phyloP scores from a whole-genome alignment of 352 stramenopile genomes.

The Pythium rhizo-oryzae region DNA sequence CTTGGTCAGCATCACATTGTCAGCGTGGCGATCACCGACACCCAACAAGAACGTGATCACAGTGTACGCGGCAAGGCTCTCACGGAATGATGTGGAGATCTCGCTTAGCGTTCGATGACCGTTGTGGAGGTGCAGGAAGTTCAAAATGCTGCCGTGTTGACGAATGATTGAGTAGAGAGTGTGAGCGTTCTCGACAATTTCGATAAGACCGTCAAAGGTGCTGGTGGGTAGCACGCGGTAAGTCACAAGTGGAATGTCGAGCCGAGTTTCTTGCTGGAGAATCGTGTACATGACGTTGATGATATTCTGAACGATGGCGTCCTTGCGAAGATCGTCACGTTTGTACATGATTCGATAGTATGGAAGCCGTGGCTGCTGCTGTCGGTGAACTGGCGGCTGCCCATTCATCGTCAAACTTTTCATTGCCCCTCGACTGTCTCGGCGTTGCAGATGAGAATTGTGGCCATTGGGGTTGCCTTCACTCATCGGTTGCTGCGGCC shows the following conservation, averaged over 20 bases:
- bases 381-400: constrained; percentile 4
- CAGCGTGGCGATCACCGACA: constrained; percentile 98
- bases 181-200: constrained; percentile 88
- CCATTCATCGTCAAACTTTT: background rate
- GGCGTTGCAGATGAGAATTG: constrained; percentile 16
- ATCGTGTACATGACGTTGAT: constrained; percentile 91
- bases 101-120: constrained; percentile 84
- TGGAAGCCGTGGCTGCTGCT: constrained; percentile 31
- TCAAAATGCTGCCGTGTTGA: constrained; percentile 81
- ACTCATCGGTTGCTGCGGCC: constrained; percentile 6
- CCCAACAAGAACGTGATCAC: constrained; percentile 99
- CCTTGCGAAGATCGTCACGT: constrained; percentile 83
- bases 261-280: constrained; percentile 78
- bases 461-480: constrained; percentile 40
- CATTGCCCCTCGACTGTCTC: background rate
- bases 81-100: constrained; percentile 82
- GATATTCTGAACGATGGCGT: constrained; percentile 87
- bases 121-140: constrained; percentile 87
- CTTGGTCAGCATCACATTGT: constrained; percentile 99
- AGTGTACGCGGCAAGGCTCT: constrained; percentile 97
- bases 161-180: constrained; percentile 87
- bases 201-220: constrained; percentile 83
- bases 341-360: constrained; percentile 90
- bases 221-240: constrained; percentile 87
- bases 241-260: constrained; percentile 82